phyloP scores from a whole-genome alignment of 2,329 filamentous ascomycete genomes.

The Chaetomium strumarium region DNA sequence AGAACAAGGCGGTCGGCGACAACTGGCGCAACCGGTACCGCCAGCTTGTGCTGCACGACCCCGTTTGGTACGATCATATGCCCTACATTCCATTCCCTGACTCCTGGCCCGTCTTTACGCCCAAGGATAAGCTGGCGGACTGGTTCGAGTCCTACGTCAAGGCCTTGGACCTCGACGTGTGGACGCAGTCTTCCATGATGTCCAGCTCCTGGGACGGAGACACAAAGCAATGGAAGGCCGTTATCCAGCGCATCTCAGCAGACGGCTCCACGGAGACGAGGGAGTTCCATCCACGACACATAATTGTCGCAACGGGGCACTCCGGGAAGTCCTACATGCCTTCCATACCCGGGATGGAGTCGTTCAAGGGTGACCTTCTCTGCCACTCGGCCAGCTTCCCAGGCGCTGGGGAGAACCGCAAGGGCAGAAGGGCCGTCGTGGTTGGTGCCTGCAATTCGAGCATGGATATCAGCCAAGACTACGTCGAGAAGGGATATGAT shows the following conservation, averaged over 20 bases:
- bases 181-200: slow-evolving; percentile 46
- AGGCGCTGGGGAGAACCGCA: slow-evolving; percentile 40
- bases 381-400: slow-evolving; percentile 58
- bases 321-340: slow-evolving; percentile 39
- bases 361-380: slow-evolving; percentile 54
- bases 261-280: slow-evolving; percentile 33
- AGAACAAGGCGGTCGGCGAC: slow-evolving; percentile 47
- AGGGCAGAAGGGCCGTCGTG: slow-evolving; percentile 56
- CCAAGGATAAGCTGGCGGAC: slow-evolving; percentile 60
- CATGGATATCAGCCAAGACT: slow-evolving; percentile 65
- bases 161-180: slow-evolving; percentile 58
- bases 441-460: slow-evolving; percentile 64
- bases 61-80: slow-evolving; percentile 52
- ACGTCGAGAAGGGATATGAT: slow-evolving; percentile 57
- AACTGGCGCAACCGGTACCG: slow-evolving; percentile 56
- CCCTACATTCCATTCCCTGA: slow-evolving; percentile 57
- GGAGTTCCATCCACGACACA: slow-evolving; percentile 43
- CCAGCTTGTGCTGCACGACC: slow-evolving; percentile 55
- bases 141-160: slow-evolving; percentile 59
- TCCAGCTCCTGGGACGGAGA: slow-evolving; percentile 43
- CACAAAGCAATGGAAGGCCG: slow-evolving; percentile 49
- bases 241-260: slow-evolving; percentile 28
- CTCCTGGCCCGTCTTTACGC: slow-evolving; percentile 60
- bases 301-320: slow-evolving; percentile 51
- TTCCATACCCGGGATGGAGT: slow-evolving; percentile 34